Evolutionary conservation across 2,329 filamentous ascomycete species (phyloP).

Genomic region (Aspergillus sojae): DNA sequence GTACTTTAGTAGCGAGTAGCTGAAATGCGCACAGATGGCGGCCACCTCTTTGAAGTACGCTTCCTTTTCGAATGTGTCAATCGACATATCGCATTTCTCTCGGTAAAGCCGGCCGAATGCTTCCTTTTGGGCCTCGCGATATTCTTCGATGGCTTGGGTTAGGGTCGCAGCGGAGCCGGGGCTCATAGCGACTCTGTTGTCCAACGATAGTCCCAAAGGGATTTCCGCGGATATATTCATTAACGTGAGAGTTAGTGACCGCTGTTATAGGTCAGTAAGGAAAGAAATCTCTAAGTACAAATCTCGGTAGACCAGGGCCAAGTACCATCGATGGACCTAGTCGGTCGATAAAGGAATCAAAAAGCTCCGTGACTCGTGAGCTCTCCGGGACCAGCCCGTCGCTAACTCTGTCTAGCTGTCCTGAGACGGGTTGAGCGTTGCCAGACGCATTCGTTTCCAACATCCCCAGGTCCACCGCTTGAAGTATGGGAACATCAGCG

Average conservation of each 20-base stretch:
- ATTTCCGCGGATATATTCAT: slow-evolving; percentile 85
- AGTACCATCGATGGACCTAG: slow-evolving; percentile 82
- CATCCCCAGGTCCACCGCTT: background rate
- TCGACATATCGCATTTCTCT: slow-evolving; percentile 69
- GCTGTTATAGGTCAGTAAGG: slow-evolving; percentile 47
- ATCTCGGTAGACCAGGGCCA: background rate
- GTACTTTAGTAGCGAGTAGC: slow-evolving; percentile 86
- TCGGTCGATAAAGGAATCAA: slow-evolving; percentile 83
- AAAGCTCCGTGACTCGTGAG: slow-evolving; percentile 73
- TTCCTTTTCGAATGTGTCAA: slow-evolving; percentile 72
- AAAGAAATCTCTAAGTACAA: background rate
- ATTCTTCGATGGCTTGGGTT: slow-evolving; percentile 76
- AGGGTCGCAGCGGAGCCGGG: slow-evolving; percentile 78
- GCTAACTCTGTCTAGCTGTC: no score
- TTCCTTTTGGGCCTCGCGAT: slow-evolving; percentile 72
- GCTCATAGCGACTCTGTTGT: slow-evolving; percentile 72
- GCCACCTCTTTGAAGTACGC: slow-evolving; percentile 97
- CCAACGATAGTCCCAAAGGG: slow-evolving; percentile 71
- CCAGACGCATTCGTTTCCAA: background rate
- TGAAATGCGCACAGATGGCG: slow-evolving; percentile 96
- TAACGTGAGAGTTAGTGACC: slow-evolving; percentile 86
- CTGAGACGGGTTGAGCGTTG: background rate
- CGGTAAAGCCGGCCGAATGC: slow-evolving; percentile 80
- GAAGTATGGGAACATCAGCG: background rate
- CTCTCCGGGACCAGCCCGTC: background rate